phyloP scores from a whole-genome alignment of 2,329 filamentous ascomycete genomes.

The Neofusicoccum laricinum region DNA sequence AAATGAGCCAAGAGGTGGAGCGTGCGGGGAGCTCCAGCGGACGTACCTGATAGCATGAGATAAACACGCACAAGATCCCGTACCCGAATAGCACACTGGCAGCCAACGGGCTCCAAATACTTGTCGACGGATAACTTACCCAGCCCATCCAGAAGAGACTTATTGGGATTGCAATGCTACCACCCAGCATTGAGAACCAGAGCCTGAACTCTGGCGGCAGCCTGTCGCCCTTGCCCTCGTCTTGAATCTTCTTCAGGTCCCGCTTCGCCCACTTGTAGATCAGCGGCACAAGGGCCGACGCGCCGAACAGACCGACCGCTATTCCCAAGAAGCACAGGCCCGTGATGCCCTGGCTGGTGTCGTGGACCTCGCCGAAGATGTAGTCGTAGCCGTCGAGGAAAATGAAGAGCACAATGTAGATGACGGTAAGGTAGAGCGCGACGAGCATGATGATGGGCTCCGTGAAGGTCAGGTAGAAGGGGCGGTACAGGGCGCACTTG shows the following conservation, averaged over 20 bases:
- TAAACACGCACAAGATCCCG: slow-evolving; percentile 49
- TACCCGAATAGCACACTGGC: slow-evolving; percentile 53
- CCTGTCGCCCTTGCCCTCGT: slow-evolving; percentile 38
- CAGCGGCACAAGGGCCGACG: slow-evolving; percentile 41
- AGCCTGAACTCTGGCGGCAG: slow-evolving; percentile 56
- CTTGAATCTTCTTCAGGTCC: slow-evolving; percentile 42
- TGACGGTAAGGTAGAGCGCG: slow-evolving; percentile 50
- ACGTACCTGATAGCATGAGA: slow-evolving; percentile 41
- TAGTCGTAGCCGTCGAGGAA: slow-evolving; percentile 52
- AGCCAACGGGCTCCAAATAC: slow-evolving; percentile 51
- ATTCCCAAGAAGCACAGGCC: slow-evolving; percentile 50
- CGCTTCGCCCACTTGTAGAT: slow-evolving; percentile 44
- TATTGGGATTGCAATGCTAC: slow-evolving; percentile 48
- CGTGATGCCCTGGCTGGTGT: slow-evolving; percentile 44
- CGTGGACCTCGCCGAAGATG: slow-evolving; percentile 51
- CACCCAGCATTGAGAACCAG: slow-evolving; percentile 52
- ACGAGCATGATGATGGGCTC: slow-evolving; percentile 49
- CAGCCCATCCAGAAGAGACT: slow-evolving; percentile 61
- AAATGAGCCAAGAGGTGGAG: slow-evolving; percentile 46
- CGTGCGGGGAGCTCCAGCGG: slow-evolving; percentile 40
- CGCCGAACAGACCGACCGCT: slow-evolving; percentile 40
- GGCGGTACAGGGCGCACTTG: slow-evolving; percentile 39
- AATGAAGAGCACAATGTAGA: slow-evolving; percentile 56
- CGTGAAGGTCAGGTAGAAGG: slow-evolving; percentile 39
- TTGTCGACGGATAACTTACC: slow-evolving; percentile 46